Conservation (phyloP, 164 flowering plant genomes). For the Vitis riparia region DNA sequence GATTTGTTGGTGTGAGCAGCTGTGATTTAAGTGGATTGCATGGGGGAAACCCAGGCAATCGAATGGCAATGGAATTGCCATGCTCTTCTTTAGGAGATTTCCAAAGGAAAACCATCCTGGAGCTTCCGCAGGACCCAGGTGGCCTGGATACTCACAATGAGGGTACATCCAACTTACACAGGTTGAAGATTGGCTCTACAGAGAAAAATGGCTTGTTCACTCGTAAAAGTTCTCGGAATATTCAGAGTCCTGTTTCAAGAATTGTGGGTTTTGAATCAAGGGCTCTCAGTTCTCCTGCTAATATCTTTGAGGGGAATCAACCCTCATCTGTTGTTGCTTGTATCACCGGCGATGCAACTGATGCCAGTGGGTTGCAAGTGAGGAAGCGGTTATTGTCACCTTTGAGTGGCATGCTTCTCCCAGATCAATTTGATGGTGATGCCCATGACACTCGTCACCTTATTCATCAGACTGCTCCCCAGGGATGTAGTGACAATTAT, state of each 20-base stretch:
- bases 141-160: slow-evolving; percentile 21
- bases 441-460: slow-evolving; percentile 40
- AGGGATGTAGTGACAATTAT: slow-evolving; percentile 6
- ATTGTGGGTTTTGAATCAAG: slow-evolving; percentile 67
- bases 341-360: slow-evolving; percentile 22
- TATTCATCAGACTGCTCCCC: slow-evolving; percentile 12
- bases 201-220: slow-evolving; percentile 32
- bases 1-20: slow-evolving; percentile 25
- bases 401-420: slow-evolving; percentile 47
- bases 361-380: slow-evolving; percentile 37
- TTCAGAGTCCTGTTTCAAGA: slow-evolving; percentile 53
- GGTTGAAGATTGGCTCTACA: slow-evolving; percentile 27
- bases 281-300: slow-evolving; percentile 20
- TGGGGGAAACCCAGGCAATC: slow-evolving; percentile 24
- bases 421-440: slow-evolving; percentile 49
- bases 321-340: slow-evolving; percentile 19
- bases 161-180: slow-evolving; percentile 28
- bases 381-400: slow-evolving; percentile 78
- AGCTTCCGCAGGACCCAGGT: slow-evolving; percentile 27
- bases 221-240: slow-evolving; percentile 32
- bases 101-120: slow-evolving; percentile 36
- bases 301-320: slow-evolving; percentile 18
- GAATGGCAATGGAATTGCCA: slow-evolving; percentile 25
- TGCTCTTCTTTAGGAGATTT: slow-evolving; percentile 44
- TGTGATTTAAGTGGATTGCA: slow-evolving; percentile 46